Evolutionary conservation across 2,329 filamentous ascomycete genomes (phyloP).

Genomic region (Rosellinia necatrix): DNA sequence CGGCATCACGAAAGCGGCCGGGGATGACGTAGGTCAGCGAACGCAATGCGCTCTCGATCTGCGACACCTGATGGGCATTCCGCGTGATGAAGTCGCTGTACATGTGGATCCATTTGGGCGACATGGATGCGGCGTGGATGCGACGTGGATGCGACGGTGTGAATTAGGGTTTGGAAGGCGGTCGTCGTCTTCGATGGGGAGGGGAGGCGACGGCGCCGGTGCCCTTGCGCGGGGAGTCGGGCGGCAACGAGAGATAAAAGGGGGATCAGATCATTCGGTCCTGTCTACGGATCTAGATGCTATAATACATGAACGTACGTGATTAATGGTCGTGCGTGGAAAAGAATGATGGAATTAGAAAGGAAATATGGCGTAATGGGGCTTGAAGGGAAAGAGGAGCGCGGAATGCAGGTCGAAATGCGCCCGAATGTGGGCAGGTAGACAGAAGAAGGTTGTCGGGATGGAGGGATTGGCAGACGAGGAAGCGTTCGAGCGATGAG

Average conservation of each 20-base stretch:
- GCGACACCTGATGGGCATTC: constrained; percentile 90
- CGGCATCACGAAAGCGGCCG: constrained; percentile 86
- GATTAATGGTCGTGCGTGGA: too few species aligned
- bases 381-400: too few species aligned
- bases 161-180: too few species aligned
- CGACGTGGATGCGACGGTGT: constrained; percentile 23
- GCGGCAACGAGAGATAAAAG: constrained; percentile 29
- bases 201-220: constrained; percentile 25
- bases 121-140: constrained; percentile 58
- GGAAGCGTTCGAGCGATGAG: not conserved
- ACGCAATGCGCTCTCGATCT: constrained; percentile 91
- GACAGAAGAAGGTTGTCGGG: not conserved
- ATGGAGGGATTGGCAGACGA: not conserved
- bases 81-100: constrained; percentile 93
- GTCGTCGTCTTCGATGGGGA: constrained; percentile 16
- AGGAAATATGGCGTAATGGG: too few species aligned
- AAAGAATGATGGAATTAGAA: constrained; percentile 5
- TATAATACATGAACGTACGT: too few species aligned
- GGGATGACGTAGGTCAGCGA: constrained; percentile 96
- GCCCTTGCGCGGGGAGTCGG: constrained; percentile 30
- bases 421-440: not conserved
- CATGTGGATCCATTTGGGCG: constrained; percentile 68
- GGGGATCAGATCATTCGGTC: too few species aligned
- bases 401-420: not conserved
- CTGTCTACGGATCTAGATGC: too few species aligned